Percentiles rank a stretch among this genome's conserved stretches.
Conservation (phyloP, 768 basidiomycete species). For the Neoboletus brunneissimus region DNA sequence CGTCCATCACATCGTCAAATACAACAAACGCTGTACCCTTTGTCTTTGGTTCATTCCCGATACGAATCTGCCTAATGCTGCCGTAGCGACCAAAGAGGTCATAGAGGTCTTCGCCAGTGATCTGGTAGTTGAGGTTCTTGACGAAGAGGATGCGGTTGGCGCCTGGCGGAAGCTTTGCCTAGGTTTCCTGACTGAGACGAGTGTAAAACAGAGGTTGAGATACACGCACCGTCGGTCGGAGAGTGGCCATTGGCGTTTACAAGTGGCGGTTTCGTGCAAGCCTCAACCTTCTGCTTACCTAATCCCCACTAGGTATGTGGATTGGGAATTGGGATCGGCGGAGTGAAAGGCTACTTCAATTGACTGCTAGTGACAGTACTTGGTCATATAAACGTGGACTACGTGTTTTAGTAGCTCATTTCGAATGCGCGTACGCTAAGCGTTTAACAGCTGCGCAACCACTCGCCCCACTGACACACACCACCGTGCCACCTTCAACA, state of each 20-base stretch:
- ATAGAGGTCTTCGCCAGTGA: slow-evolving; percentile 91
- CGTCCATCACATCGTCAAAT: slow-evolving; percentile 95
- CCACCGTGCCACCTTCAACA: slow-evolving; percentile 54
- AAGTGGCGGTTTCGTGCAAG: slow-evolving; percentile 6
- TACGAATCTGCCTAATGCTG: slow-evolving; percentile 90
- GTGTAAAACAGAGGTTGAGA: neutral
- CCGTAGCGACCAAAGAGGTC: slow-evolving; percentile 98
- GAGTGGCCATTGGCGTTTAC: slow-evolving; percentile 50
- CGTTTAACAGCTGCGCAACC: slow-evolving; percentile 64
- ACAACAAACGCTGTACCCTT: slow-evolving; percentile 97
- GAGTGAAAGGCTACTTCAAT: neutral
- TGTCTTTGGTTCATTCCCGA: slow-evolving; percentile 89
- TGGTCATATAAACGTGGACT: neutral
- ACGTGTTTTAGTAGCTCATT: slow-evolving; percentile 3
- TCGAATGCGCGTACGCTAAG: slow-evolving; percentile 28
- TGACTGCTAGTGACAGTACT: neutral
- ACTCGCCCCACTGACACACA: slow-evolving; percentile 65
- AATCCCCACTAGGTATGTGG: neutral
- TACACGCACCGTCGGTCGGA: slow-evolving; percentile 60
- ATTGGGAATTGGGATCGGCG: neutral
- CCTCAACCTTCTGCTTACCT: slow-evolving; percentile 15
- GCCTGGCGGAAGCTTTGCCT: slow-evolving; percentile 89
- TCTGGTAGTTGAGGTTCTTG: slow-evolving; percentile 90
- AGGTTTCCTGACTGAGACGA: neutral
- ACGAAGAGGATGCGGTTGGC: slow-evolving; percentile 92